Conservation (phyloP, 2,329 filamentous ascomycete genomes). For the Fusarium sororula region DNA sequence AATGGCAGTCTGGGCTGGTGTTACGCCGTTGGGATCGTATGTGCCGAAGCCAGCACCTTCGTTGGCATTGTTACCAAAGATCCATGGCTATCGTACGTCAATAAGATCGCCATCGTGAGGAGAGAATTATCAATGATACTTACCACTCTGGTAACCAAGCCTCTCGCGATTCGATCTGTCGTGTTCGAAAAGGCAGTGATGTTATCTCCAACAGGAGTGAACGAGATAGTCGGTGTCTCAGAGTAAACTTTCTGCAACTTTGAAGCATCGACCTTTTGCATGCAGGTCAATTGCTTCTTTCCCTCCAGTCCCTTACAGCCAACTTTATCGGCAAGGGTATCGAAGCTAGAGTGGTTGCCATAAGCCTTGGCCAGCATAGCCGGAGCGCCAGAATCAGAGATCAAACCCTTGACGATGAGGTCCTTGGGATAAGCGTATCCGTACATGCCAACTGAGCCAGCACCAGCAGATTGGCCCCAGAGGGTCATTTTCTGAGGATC, state of each 20-base stretch:
- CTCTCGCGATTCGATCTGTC: neutral
- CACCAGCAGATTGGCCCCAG: constrained; percentile 14
- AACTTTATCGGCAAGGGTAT: neutral
- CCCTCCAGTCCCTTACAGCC: neutral
- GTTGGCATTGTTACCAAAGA: constrained; percentile 21
- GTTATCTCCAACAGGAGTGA: constrained; percentile 3
- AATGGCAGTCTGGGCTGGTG: neutral
- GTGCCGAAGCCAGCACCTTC: constrained; percentile 18
- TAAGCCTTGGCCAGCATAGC: neutral
- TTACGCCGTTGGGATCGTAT: neutral
- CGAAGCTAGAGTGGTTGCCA: constrained; percentile 7
- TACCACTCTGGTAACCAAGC: constrained; percentile 6
- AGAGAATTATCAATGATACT: neutral
- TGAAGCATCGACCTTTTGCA: constrained; percentile 5
- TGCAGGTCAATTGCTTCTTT: neutral
- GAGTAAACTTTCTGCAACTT: constrained; percentile 4
- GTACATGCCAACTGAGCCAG: constrained; percentile 17
- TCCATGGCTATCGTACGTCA: neutral
- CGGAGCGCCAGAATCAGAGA: constrained; percentile 1
- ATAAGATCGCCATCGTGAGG: accelerated
- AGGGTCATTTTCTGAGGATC: neutral
- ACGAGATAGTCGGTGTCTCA: neutral
- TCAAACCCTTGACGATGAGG: constrained; percentile 2
- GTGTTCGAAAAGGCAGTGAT: constrained; percentile 2
- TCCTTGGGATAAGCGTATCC: constrained; percentile 9